Conservation (phyloP, 805 yeast genomes). For the Zygoascus bituminiphila region DNA sequence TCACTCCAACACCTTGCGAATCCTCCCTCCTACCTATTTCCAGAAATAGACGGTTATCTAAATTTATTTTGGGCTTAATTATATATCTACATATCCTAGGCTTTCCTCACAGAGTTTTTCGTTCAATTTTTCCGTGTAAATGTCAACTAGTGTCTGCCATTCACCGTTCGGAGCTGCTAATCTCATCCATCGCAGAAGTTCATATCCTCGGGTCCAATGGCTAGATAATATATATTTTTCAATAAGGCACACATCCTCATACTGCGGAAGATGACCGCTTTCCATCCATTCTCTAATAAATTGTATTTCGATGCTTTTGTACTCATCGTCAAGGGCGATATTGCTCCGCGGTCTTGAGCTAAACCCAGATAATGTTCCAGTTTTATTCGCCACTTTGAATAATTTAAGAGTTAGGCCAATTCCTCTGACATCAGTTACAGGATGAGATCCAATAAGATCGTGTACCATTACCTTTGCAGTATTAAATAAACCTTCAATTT, state of each 20-base stretch:
- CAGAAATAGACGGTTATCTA: not conserved
- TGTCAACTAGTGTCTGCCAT: slow-evolving; percentile 5
- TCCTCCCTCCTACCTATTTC: slow-evolving; percentile 33
- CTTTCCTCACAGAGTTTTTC: not conserved
- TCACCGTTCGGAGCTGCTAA: not conserved
- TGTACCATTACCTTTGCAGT: slow-evolving; percentile 55
- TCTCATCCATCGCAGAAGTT: slow-evolving; percentile 18
- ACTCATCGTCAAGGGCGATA: not conserved
- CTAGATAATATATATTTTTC: slow-evolving; percentile 26
- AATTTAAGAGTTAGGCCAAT: slow-evolving; percentile 65
- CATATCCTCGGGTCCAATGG: not conserved
- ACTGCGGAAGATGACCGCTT: slow-evolving; percentile 26
- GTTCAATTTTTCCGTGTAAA: slow-evolving; percentile 2
- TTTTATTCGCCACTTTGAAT: slow-evolving; percentile 14
- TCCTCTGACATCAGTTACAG: slow-evolving; percentile 68
- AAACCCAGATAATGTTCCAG: not conserved
- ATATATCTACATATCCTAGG: not conserved
- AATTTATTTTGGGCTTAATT: not conserved
- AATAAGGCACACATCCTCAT: slow-evolving; percentile 34
- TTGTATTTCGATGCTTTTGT: slow-evolving; percentile 37
- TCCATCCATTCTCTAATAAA: slow-evolving; percentile 33
- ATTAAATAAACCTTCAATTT: slow-evolving; percentile 46
- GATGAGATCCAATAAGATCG: slow-evolving; percentile 48
- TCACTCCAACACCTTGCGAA: slow-evolving; percentile 97
- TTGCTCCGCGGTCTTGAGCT: not conserved